Conservation (phyloP, 2,329 filamentous ascomycete species). For the Aspergillus glaucus region DNA sequence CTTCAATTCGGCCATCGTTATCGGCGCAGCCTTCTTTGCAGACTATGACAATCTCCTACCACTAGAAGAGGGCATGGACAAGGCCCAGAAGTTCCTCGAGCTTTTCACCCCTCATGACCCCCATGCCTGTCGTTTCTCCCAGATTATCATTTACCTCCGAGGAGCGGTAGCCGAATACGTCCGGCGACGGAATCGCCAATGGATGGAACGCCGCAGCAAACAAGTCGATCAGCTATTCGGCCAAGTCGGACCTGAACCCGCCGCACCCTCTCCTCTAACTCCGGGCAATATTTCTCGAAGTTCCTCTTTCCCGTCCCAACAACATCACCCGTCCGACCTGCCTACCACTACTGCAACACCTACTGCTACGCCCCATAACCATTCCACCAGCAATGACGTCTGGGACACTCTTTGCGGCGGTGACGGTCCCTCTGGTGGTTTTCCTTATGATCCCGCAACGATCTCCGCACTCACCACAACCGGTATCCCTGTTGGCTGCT, state of each 20-base stretch:
- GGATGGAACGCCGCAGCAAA: constrained; percentile 34
- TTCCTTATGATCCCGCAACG: constrained; percentile 24
- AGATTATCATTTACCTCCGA: constrained; percentile 37
- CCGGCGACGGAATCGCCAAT: constrained; percentile 30
- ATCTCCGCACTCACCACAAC: constrained; percentile 29
- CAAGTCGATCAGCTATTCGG: constrained; percentile 40
- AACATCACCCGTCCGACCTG: neutral
- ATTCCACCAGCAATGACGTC: constrained; percentile 15
- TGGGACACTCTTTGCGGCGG: constrained; percentile 24
- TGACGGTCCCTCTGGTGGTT: constrained; percentile 8
- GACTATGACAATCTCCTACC: constrained; percentile 38
- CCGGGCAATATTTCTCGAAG: constrained; percentile 12
- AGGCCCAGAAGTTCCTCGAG: constrained; percentile 28
- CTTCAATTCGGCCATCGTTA: constrained; percentile 41
- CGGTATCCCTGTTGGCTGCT: constrained; percentile 27
- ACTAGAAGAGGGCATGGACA: constrained; percentile 27
- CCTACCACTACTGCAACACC: constrained; percentile 2
- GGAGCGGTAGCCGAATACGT: constrained; percentile 32
- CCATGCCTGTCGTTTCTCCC: constrained; percentile 29
- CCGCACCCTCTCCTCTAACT: constrained; percentile 19
- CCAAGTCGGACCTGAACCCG: constrained; percentile 21
- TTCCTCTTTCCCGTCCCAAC: constrained; percentile 12
- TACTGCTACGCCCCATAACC: neutral
- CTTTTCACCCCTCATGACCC: constrained; percentile 32
- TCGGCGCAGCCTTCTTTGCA: constrained; percentile 42